These are phyloP conservation scores for Aschersonia sp. DNA, from an alignment of 2,329 filamentous ascomycete species.

Conservation along the genomic window DNA sequence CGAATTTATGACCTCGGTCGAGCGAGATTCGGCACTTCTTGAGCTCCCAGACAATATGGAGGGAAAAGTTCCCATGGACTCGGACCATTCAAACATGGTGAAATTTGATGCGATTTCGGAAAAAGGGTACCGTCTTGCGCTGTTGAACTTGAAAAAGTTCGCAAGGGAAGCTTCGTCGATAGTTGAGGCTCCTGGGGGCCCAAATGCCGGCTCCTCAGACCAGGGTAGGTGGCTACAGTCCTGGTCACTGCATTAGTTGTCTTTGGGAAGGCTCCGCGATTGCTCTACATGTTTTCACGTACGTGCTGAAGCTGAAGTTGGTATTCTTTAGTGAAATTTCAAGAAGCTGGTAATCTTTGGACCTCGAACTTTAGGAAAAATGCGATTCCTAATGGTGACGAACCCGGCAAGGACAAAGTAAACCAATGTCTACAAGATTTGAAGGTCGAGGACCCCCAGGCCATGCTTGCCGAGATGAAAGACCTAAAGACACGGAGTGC, in stretches of 20 bases:
- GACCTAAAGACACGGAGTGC: not conserved
- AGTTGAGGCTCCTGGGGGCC: not conserved
- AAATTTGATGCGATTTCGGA: conserved; percentile 1
- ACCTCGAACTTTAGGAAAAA: too few species aligned
- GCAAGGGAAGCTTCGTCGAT: not conserved
- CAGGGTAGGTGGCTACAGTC: not conserved
- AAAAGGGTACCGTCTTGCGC: conserved; percentile 5
- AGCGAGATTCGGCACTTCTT: not conserved
- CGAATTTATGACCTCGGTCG: not conserved
- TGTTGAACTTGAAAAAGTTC: not conserved
- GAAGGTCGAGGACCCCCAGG: not conserved
- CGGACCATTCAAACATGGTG: conserved; percentile 1
- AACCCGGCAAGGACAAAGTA: not conserved
- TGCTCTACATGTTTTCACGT: too few species aligned
- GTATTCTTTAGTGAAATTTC: too few species aligned
- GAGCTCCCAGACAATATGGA: conserved; percentile 1
- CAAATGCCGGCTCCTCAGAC: not conserved
- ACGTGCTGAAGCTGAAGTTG: too few species aligned
- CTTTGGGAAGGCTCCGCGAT: too few species aligned
- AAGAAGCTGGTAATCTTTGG: too few species aligned
- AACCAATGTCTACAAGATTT: not conserved
- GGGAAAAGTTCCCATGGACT: not conserved
- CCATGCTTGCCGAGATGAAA: not conserved
- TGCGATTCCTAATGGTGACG: too few species aligned
- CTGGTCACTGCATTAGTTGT: not conserved